These are phyloP conservation scores for Gillenia trifoliata DNA, from an alignment of 306 rosid species.

Conservation along the genomic window DNA sequence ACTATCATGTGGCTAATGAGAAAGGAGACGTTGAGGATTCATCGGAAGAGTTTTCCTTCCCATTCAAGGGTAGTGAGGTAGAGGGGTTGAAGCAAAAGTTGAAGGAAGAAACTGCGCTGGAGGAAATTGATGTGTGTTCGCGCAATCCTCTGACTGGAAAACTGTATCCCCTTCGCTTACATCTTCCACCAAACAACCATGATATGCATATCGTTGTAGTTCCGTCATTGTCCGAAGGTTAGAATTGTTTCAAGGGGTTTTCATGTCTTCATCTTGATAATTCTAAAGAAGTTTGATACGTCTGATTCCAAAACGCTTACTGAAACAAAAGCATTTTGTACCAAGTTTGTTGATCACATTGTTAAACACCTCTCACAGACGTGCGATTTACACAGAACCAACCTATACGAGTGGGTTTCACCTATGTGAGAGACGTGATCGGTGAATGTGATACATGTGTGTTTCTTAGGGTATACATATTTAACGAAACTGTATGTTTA, in stretches of 20 bases:
- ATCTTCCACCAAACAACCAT: constrained; percentile 69
- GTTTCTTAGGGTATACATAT: not conserved
- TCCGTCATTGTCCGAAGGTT: constrained; percentile 42
- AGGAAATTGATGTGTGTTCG: constrained; percentile 57
- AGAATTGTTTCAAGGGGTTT: not conserved
- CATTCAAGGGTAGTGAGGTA: constrained; percentile 55
- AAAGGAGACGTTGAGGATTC: constrained; percentile 42
- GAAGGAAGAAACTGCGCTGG: constrained; percentile 47
- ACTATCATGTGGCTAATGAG: constrained; percentile 53
- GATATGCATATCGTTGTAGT: constrained; percentile 71
- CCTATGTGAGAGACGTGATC: not conserved
- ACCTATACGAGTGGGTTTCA: not conserved
- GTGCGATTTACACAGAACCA: not conserved
- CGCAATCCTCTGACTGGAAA: constrained; percentile 68
- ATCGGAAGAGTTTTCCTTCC: constrained; percentile 34
- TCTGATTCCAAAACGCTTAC: not conserved
- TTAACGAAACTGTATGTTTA: not conserved
- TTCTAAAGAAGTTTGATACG: not conserved
- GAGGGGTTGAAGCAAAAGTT: constrained; percentile 47
- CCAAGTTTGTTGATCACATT: not conserved
- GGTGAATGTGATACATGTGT: not conserved
- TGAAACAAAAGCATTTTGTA: not conserved
- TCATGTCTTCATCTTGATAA: not conserved
- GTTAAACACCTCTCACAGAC: not conserved
- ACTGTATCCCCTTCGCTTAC: constrained; percentile 76